These are phyloP conservation scores for Geranomyces michiganensis DNA, from an alignment of 192 early-diverging fungal species.

Conservation along the genomic window DNA sequence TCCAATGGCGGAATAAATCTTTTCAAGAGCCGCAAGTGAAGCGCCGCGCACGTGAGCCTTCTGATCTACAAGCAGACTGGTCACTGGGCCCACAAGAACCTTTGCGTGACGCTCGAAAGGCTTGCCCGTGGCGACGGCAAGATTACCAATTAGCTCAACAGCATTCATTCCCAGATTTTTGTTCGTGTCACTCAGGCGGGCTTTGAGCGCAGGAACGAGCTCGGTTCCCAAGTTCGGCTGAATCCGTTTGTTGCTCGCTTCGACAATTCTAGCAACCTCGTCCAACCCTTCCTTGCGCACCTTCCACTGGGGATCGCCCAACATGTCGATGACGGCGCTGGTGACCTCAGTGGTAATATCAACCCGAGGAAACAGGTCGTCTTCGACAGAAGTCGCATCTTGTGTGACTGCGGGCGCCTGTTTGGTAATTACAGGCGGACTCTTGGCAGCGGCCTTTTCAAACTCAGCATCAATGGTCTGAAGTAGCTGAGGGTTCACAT, in stretches of 20 bases:
- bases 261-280: conserved; percentile 73
- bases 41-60: conserved; percentile 84
- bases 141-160: conserved; percentile 74
- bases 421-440: conserved; percentile 69
- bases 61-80: conserved; percentile 81
- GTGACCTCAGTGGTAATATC: conserved; percentile 74
- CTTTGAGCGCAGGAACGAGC: conserved; percentile 78
- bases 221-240: conserved; percentile 77
- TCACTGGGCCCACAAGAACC: conserved; percentile 69
- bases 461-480: conserved; percentile 91
- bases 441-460: conserved; percentile 74
- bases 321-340: conserved; percentile 60
- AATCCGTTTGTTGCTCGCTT: conserved; percentile 77
- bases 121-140: conserved; percentile 84
- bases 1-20: conserved; percentile 67
- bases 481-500: conserved; percentile 81
- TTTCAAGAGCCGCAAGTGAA: conserved; percentile 73
- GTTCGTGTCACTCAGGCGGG: conserved; percentile 86
- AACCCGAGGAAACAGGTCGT: conserved; percentile 86
- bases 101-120: conserved; percentile 80
- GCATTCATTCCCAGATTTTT: conserved; percentile 83
- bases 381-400: conserved; percentile 44
- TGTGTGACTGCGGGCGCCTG: conserved; percentile 15
- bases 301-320: conserved; percentile 89
- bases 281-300: conserved; percentile 90